These are phyloP conservation scores for Dioscorea dumetorum DNA, from an alignment of 106 monocot species.

Conservation along the genomic window DNA sequence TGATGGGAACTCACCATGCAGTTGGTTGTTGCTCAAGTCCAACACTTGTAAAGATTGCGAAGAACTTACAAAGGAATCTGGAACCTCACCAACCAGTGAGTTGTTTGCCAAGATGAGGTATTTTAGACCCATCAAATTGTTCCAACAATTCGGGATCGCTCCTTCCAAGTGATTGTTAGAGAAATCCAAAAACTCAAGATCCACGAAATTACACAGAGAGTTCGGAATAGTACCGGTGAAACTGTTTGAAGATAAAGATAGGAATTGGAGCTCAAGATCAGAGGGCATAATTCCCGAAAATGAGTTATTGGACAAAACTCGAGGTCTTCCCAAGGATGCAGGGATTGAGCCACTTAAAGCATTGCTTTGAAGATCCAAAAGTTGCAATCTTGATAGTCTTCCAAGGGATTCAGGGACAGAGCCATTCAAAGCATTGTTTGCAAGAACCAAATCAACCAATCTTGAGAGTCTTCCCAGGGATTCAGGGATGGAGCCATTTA, in stretches of 20 bases:
- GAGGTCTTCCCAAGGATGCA: background rate
- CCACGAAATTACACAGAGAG: background rate
- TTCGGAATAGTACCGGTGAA: slow-evolving; percentile 3
- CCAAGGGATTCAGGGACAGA: slow-evolving; percentile 6
- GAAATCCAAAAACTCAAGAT: background rate
- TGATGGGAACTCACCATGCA: slow-evolving; percentile 13
- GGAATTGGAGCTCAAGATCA: background rate
- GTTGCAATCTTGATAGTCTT: background rate
- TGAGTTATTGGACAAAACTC: slow-evolving; percentile 5
- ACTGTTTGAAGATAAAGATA: slow-evolving; percentile 1
- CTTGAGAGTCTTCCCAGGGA: too few species aligned
- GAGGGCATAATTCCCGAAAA: slow-evolving; percentile 5
- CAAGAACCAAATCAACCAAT: background rate
- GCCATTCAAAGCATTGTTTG: background rate
- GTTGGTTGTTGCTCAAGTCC: slow-evolving; percentile 12
- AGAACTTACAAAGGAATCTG: background rate
- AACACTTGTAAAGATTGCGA: slow-evolving; percentile 3
- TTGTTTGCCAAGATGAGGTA: slow-evolving; percentile 1
- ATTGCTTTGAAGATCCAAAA: background rate
- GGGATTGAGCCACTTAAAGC: background rate
- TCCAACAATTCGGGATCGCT: slow-evolving; percentile 8
- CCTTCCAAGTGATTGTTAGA: slow-evolving; percentile 2
- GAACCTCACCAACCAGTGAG: background rate
- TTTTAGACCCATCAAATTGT: background rate
- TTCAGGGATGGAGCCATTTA: too few species aligned